Base-by-base conservation (phyloP, 805 yeast species). In the fission yeast (Schizosaccharomyces pombe) region DNA sequence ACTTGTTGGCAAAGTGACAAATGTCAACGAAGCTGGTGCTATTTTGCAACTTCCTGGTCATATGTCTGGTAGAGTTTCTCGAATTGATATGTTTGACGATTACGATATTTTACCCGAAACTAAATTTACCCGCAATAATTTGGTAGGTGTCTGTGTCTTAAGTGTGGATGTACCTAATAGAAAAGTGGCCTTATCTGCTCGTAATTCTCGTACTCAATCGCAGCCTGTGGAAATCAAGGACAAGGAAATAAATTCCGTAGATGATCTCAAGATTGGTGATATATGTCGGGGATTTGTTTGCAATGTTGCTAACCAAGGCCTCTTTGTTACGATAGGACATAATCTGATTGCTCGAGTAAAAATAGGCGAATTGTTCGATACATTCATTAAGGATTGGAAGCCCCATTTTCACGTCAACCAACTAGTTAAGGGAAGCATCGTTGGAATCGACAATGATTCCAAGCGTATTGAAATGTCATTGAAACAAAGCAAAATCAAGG, bases 321-420 rank as follows among this genome's bases (percentile, higher is more conserved):
- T 89, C 28, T 85, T 81, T 63, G 81, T 89, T 53, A 73, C 82
- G 22, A 68, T 89, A 59, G 85, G 91, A 47, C 74, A 82, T 58
- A 69, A 72, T 1, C 70, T 83, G 28, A 76, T 76, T 60, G 96
- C 87, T 1, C 77, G 89, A 62, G 91, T 85, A 29, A 80, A 85
- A 62, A 78, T 85, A 53, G 67, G 81, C 47, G 87, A 87, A 63
- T 70, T 89, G 30, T 83, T 93, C 9, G 97, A 89, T 61, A 72
- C 81, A 0, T 84, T 70, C 61, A 68, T 85, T 63, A 82, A 80
- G 61, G 94, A 89, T 56, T 89, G 97, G 97, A 84, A 84, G 70
- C 78, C 78, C 58, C 75, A 72, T 58, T 85, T 74, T 73, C 73
- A 73, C 58, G 73, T 77, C 29, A 78, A 82, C 65, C 93, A 87